phyloP scores from a whole-genome alignment of 2,329 filamentous ascomycete genomes.

The Neonectria neomacrospora region DNA sequence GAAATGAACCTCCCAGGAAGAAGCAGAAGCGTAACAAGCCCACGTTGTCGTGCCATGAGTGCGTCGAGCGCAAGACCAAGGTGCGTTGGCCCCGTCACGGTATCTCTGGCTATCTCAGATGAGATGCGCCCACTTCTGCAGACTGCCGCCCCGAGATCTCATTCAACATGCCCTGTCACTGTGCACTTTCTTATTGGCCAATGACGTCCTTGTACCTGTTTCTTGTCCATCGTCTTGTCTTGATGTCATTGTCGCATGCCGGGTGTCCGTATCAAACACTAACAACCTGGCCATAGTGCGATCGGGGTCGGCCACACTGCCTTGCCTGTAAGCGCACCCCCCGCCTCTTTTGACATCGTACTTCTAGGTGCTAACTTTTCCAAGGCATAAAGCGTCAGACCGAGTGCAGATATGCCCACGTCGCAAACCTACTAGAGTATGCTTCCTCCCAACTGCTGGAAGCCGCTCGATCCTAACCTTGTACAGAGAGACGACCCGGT shows the following conservation, averaged over 20 bases:
- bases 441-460: slow-evolving; percentile 45
- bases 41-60: slow-evolving; percentile 81
- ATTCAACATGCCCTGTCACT: slow-evolving; percentile 13
- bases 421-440: slow-evolving; percentile 81
- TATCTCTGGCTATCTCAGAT: slow-evolving; percentile 26
- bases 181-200: slow-evolving; percentile 16
- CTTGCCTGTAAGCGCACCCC: slow-evolving; percentile 65
- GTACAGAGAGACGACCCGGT: slow-evolving; percentile 66
- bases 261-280: slow-evolving; percentile 1
- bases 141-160: slow-evolving; percentile 28
- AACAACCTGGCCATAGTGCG: slow-evolving; percentile 65
- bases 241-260: neutral
- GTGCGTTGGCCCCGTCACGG: slow-evolving; percentile 54
- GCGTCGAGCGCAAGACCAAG: slow-evolving; percentile 85
- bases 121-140: slow-evolving; percentile 34
- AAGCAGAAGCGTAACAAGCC: slow-evolving; percentile 89
- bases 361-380: slow-evolving; percentile 39
- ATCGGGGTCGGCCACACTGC: slow-evolving; percentile 76
- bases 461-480: slow-evolving; percentile 28
- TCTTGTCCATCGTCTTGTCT: slow-evolving; percentile 3
- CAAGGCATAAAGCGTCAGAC: slow-evolving; percentile 80
- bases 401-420: slow-evolving; percentile 78
- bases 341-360: neutral
- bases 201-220: slow-evolving; percentile 8
- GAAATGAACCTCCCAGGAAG: slow-evolving; percentile 65